Evolutionary conservation across 306 rosid species (phyloP).

Genomic region (Dalbergia oliveri): DNA sequence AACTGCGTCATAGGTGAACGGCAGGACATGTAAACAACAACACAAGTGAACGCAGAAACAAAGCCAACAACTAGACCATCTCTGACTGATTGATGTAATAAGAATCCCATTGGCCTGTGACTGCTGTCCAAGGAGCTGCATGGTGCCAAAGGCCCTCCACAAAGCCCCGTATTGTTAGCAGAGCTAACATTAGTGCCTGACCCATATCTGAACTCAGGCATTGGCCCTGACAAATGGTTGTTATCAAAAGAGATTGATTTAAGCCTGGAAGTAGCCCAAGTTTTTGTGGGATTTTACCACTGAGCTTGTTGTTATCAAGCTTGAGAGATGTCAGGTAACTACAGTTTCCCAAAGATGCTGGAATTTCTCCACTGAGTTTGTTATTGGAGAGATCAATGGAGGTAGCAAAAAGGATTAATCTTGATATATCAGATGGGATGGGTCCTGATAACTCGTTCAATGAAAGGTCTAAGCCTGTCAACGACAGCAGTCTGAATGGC

Average conservation of each 20-base stretch:
- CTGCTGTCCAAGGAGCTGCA: neutral
- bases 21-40: neutral
- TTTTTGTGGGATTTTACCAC: slow-evolving; percentile 38
- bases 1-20: neutral
- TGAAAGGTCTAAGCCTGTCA: slow-evolving; percentile 31
- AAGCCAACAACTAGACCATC: slow-evolving; percentile 42
- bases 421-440: slow-evolving; percentile 41
- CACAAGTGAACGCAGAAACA: slow-evolving; percentile 7
- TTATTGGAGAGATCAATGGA: slow-evolving; percentile 29
- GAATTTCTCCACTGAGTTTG: too few relatives aligned
- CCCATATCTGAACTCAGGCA: neutral
- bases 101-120: neutral
- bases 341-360: slow-evolving; percentile 23
- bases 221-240: slow-evolving; percentile 37
- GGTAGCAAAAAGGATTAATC: neutral
- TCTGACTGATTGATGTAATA: neutral
- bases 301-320: slow-evolving; percentile 32
- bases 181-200: neutral
- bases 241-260: neutral
- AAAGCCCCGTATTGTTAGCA: neutral
- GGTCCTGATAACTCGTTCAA: slow-evolving; percentile 19
- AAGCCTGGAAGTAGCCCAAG: neutral
- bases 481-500: neutral
- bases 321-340: neutral
- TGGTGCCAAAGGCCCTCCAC: slow-evolving; percentile 37